Percentiles rank a stretch among this genome's conserved stretches.
phyloP scores from a whole-genome alignment of 2,329 filamentous ascomycete genomes.

The Colletotrichum nymphaeae region DNA sequence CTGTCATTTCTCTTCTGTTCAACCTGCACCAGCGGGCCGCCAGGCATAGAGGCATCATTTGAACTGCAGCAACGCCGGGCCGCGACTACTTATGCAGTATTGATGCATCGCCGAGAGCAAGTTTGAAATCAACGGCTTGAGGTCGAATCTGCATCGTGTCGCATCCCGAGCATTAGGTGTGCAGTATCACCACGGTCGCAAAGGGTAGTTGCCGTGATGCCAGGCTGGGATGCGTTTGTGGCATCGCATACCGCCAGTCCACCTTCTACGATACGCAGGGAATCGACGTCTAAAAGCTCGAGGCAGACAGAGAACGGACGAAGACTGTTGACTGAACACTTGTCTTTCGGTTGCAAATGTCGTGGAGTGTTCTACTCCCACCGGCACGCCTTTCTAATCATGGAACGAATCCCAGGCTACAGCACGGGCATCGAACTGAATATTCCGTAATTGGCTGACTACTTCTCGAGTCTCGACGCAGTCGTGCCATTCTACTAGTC shows the following conservation, averaged over 20 bases:
- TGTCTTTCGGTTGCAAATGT: slow-evolving; percentile 72
- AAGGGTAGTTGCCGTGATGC: slow-evolving; percentile 60
- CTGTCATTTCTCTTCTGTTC: slow-evolving; percentile 66
- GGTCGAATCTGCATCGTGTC: slow-evolving; percentile 71
- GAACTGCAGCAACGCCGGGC: slow-evolving; percentile 67
- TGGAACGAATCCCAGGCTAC: not conserved
- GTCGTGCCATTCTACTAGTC: too few species aligned
- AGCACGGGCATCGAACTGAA: not conserved
- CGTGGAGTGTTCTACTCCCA: slow-evolving; percentile 68
- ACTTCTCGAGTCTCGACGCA: too few species aligned
- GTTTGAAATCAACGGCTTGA: slow-evolving; percentile 72
- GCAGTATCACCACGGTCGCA: slow-evolving; percentile 67
- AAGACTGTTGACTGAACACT: slow-evolving; percentile 64
- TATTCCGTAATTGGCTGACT: too few species aligned
- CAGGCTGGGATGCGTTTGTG: slow-evolving; percentile 68
- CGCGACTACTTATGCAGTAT: slow-evolving; percentile 50
- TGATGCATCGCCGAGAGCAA: slow-evolving; percentile 62
- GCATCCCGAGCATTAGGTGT: slow-evolving; percentile 65
- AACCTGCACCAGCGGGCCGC: slow-evolving; percentile 57
- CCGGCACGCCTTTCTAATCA: slow-evolving; percentile 43
- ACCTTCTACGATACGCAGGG: slow-evolving; percentile 68
- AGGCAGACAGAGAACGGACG: slow-evolving; percentile 67
- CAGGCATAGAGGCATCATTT: slow-evolving; percentile 64
- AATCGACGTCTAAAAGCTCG: slow-evolving; percentile 71
- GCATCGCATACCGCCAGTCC: slow-evolving; percentile 70